Percentiles rank a stretch among this genome's conserved stretches.
These are phyloP conservation scores for Brachypodium distachyon DNA, from an alignment of 202 grass and related monocot genomes.

Conservation along the genomic window DNA sequence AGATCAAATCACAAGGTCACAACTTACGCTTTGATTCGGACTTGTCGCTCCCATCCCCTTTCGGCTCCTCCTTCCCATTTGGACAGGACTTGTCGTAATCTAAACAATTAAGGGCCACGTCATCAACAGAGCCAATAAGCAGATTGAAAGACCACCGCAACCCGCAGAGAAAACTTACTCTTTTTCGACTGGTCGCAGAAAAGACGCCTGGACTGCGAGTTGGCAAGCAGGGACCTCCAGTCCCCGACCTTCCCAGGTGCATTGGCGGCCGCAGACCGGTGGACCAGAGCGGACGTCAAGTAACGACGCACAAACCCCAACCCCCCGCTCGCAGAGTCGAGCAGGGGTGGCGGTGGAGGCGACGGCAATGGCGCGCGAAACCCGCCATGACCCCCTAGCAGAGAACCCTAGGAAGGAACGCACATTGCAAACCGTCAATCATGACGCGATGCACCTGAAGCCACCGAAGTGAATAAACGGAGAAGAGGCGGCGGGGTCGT, in stretches of 20 bases:
- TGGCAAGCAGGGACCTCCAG: constrained; percentile 64
- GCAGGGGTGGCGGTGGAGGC: neutral
- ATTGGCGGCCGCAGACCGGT: constrained; percentile 6
- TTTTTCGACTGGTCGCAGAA: constrained; percentile 60
- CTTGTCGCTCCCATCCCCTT: constrained; percentile 51
- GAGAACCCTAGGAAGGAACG: constrained; percentile 26
- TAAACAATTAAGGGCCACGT: constrained; percentile 18
- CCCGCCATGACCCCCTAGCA: constrained; percentile 30
- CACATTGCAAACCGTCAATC: neutral
- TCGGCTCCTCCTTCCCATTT: constrained; percentile 49
- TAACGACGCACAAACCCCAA: constrained; percentile 43
- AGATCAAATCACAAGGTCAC: neutral
- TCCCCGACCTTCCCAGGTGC: constrained; percentile 24
- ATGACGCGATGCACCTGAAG: neutral
- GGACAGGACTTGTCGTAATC: constrained; percentile 65
- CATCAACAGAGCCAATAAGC: neutral
- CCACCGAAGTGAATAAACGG: neutral
- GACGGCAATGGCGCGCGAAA: constrained; percentile 8
- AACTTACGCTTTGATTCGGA: constrained; percentile 61
- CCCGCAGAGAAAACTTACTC: constrained; percentile 40
- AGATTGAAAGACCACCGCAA: neutral
- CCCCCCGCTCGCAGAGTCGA: constrained; percentile 14
- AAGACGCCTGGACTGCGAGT: constrained; percentile 42
- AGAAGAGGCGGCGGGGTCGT: neutral
- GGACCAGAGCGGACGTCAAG: constrained; percentile 38